phyloP scores from a whole-genome alignment of 176 grass and related monocot genomes.

The Alloteropsis semialata region DNA sequence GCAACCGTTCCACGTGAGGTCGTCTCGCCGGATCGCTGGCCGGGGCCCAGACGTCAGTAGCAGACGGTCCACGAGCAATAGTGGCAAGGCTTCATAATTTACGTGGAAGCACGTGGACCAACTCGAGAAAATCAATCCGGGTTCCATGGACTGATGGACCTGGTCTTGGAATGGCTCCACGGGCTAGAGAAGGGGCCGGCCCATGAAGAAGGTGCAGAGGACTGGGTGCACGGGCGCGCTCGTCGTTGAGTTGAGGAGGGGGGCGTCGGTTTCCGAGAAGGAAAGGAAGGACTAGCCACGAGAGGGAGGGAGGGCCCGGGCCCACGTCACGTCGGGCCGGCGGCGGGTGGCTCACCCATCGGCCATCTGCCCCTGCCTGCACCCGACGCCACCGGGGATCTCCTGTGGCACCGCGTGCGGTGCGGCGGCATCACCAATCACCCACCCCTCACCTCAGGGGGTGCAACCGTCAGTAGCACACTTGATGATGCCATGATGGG shows the following conservation, averaged over 20 bases:
- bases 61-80: background rate
- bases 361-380: background rate
- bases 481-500: background rate
- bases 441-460: too few species aligned
- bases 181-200: too few species aligned
- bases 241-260: too few species aligned
- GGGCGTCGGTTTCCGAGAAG: slow-evolving; percentile 7
- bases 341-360: slow-evolving; percentile 18
- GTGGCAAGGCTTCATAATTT: slow-evolving; percentile 3
- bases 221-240: background rate
- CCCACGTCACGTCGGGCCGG: slow-evolving; percentile 1
- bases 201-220: background rate
- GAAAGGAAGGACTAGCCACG: background rate
- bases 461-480: too few species aligned
- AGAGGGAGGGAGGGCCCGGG: background rate
- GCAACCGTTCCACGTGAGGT: background rate
- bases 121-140: background rate
- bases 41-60: background rate
- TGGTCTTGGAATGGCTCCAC: background rate
- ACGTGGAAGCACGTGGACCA: background rate
- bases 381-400: slow-evolving; percentile 13
- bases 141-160: background rate
- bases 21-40: background rate
- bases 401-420: slow-evolving; percentile 2
- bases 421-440: too few species aligned